Evolutionary conservation across 1,284 basidiomycete genomes (phyloP), one percentile per base, ranked within the genome.

Genomic region (Trichosporon ovoides): DNA sequence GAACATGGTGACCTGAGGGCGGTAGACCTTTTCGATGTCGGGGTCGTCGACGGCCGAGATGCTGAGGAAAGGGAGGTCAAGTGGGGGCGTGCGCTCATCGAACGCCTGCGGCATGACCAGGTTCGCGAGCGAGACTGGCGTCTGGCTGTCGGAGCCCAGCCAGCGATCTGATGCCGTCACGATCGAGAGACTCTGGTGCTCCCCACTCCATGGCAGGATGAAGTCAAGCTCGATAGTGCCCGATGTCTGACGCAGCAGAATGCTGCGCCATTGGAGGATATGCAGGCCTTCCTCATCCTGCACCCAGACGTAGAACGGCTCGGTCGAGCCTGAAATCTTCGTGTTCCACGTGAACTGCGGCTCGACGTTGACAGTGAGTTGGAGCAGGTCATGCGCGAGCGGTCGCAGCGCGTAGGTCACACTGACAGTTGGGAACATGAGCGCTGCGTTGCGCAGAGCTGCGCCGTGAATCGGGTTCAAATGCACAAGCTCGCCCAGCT

Each of bases 241-340:
- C 10, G 78, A 88, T n/a, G 81, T 80, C 63, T 84, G 83, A 37
- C 87, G 84, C 64, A 96, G 83, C 22, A 86, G 71, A 33, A 93
- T 77, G 67, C 87, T 85, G 1, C 86, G 80, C 64, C 89, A 83
- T 70, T 96, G 91, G n/a, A 95, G 81, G 66, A 98, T 96, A 38
- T 84, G 83, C 18, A 83, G 68, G 10, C 86, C 88, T 46, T 88
- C 83, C 34, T 87, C 82, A 68, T 95, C 91, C 78, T 98, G 93
- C 7, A 97, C 80, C 95, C 96, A 98, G 51, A 98, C 77, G 85
- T 92, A 96, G 78, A 98, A 97, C 1, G 91, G 88, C 74, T 98
- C 91, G 0, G 81, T 79, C 3, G 79, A 80, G 1, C 88, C 89
- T 65, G 96, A 93, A 4, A 87, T 69, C 71, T 85, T 88, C 31